Base-by-base conservation (phyloP, 208 protist genomes). In the Trypanosoma mega region DNA sequence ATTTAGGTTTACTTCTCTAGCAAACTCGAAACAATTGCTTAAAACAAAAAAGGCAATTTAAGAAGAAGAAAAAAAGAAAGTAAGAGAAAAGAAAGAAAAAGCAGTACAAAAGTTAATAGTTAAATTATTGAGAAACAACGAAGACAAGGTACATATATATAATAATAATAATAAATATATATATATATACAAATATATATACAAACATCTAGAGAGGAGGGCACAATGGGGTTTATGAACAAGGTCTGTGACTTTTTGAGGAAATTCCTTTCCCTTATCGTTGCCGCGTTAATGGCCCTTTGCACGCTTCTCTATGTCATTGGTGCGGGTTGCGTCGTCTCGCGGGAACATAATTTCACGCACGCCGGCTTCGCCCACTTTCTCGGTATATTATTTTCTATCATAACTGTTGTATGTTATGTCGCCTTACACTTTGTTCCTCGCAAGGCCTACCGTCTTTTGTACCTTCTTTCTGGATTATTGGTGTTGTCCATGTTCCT, bases 191-290 rank as follows among this genome's bases (percentile, higher is more conserved):
- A 21, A 14, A 48, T 48, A 47, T 47, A 47, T 48, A 7, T 48
- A 48, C 9, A 3, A 1, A 48, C 8, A n/a, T n/a, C 7, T 20
- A 47, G 7, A 47, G 7, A 20, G n/a, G 3, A 51, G 51, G 46
- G 51, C 31, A 8, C 36, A 6, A 50, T 67, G 1, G 30, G 39
- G 6, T 57, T 4, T 21, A 18, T 68, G 45, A 3, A 41, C 12
- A 44, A 23, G 26, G 50, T 68, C 4, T 44, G 49, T 16, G 69
- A 58, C 56, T 85, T 87, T 53, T 23, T 87, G 37, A 74, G 80
- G 23, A 93, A 93, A 68, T 93, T 90, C 66, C 74, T 90, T 53
- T 90, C 86, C 2, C 74, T 93, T 27, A 87, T 93, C 37, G 34
- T 93, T n/a, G 82, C 68, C 23, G 52, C 80, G 14, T 26, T 84